These are phyloP conservation scores for Wickerhamomyces xylosicus DNA, from an alignment of 805 yeast genomes.

Conservation along the genomic window DNA sequence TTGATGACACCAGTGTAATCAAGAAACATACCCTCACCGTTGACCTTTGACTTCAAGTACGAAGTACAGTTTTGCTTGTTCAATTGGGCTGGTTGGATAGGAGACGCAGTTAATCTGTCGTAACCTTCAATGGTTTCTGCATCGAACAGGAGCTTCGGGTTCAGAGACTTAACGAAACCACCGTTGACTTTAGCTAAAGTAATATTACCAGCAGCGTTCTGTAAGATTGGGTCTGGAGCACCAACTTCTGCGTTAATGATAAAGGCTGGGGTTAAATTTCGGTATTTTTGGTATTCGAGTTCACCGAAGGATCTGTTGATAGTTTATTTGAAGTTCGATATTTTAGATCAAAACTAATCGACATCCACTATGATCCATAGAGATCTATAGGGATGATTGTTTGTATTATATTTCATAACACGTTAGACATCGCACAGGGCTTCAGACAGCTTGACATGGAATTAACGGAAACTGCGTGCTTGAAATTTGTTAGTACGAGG, in stretches of 20 bases:
- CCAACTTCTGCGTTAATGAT: constrained; percentile 25
- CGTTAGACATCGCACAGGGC: no score
- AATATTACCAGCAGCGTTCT: constrained; percentile 18
- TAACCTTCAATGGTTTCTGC: constrained; percentile 28
- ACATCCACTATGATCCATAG: no score
- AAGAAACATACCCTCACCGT: constrained; percentile 31
- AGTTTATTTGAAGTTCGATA: no score
- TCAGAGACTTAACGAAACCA: constrained; percentile 29
- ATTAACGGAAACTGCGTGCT: no score
- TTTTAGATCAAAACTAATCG: no score
- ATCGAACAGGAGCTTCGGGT: constrained; percentile 27
- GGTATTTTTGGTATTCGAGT: constrained; percentile 4
- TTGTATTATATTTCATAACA: no score
- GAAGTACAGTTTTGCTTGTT: constrained; percentile 38
- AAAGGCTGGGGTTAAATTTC: constrained; percentile 25
- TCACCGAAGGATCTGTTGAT: neutral
- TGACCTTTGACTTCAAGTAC: constrained; percentile 31
- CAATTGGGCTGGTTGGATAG: constrained; percentile 17
- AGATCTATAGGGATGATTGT: no score
- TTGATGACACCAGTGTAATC: constrained; percentile 40
- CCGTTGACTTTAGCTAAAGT: constrained; percentile 22
- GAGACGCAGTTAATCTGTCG: constrained; percentile 34
- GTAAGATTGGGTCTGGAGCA: constrained; percentile 21
- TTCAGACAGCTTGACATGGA: no score
- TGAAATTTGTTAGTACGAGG: no score